Conservation (phyloP, 2,329 filamentous ascomycete species). For the Rachicladosporium sp. region DNA sequence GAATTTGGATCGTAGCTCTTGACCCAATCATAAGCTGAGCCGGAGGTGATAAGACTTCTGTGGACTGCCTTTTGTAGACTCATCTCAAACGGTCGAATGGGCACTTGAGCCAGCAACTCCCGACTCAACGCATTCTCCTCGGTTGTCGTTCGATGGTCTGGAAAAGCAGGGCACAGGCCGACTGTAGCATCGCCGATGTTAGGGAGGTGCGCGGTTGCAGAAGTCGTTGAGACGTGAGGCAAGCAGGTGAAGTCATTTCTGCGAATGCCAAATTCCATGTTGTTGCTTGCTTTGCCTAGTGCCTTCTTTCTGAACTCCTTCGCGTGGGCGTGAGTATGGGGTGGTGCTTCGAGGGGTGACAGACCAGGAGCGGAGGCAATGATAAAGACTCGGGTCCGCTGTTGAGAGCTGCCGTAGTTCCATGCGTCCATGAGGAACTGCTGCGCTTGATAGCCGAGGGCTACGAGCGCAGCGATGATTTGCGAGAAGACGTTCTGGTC, state of each 20-base stretch:
- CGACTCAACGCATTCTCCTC: conserved; percentile 30
- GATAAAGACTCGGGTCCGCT: conserved; percentile 56
- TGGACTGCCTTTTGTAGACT: conserved; percentile 19
- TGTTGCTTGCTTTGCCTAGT: conserved; percentile 49
- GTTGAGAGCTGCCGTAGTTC: conserved; percentile 54
- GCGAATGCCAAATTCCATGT: conserved; percentile 46
- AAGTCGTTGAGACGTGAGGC: conserved; percentile 38
- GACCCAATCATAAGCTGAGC: conserved; percentile 14
- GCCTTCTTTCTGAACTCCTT: conserved; percentile 16
- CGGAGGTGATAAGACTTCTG: conserved; percentile 13
- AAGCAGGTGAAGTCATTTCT: conserved; percentile 47
- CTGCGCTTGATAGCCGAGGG: conserved; percentile 63
- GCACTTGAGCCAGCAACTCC: conserved; percentile 44
- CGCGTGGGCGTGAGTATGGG: conserved; percentile 49
- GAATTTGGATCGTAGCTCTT: conserved; percentile 11
- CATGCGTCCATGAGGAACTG: conserved; percentile 58
- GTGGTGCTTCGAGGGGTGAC: conserved; percentile 43
- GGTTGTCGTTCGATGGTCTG: conserved; percentile 52
- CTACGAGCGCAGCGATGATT: conserved; percentile 59
- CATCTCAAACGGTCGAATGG: conserved; percentile 36
- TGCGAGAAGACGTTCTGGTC: conserved; percentile 59
- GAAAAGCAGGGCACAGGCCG: conserved; percentile 50
- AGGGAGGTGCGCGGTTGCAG: conserved; percentile 51
- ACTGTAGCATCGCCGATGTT: conserved; percentile 48
- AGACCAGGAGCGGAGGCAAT: conserved; percentile 57